Percentiles rank a stretch among this genome's conserved stretches.
Evolutionary conservation across 1,284 basidiomycete genomes (phyloP).

Genomic region (Pterulicium gracile): DNA sequence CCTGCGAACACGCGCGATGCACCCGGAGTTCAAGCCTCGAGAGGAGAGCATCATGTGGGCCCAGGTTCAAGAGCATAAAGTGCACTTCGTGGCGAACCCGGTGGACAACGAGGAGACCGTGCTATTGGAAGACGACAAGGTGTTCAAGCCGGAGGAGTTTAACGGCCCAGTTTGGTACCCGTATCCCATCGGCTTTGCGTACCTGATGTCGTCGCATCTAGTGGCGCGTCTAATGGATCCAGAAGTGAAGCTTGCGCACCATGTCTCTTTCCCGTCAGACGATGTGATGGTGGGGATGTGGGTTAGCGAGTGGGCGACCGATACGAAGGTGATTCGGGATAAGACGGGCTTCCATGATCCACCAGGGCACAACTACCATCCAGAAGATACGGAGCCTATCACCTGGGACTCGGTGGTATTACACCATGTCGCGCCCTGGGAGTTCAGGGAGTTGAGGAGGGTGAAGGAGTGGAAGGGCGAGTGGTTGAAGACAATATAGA

Average conservation of each 20-base stretch:
- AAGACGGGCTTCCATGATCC: neutral
- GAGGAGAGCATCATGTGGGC: neutral
- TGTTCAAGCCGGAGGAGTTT: neutral
- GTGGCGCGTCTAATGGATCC: neutral
- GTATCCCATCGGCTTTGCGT: constrained; percentile 1
- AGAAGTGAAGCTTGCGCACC: neutral
- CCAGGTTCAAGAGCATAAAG: constrained; percentile 1
- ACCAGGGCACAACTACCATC: neutral
- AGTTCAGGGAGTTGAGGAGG: neutral
- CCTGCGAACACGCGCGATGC: neutral
- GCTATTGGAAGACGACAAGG: neutral
- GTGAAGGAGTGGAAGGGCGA: constrained; percentile 1
- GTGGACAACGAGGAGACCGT: neutral
- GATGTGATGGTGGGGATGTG: neutral
- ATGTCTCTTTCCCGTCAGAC: neutral
- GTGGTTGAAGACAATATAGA: neutral
- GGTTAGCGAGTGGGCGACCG: neutral
- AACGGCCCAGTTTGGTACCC: neutral
- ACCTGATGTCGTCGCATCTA: constrained; percentile 1
- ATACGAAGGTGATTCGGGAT: neutral
- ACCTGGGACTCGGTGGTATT: neutral
- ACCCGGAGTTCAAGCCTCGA: neutral
- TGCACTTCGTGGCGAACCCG: constrained; percentile 1
- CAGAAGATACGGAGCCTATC: neutral
- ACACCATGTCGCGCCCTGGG: neutral